Base-by-base conservation (phyloP, 2,329 filamentous ascomycete species). In the Pyricularia grisea region DNA sequence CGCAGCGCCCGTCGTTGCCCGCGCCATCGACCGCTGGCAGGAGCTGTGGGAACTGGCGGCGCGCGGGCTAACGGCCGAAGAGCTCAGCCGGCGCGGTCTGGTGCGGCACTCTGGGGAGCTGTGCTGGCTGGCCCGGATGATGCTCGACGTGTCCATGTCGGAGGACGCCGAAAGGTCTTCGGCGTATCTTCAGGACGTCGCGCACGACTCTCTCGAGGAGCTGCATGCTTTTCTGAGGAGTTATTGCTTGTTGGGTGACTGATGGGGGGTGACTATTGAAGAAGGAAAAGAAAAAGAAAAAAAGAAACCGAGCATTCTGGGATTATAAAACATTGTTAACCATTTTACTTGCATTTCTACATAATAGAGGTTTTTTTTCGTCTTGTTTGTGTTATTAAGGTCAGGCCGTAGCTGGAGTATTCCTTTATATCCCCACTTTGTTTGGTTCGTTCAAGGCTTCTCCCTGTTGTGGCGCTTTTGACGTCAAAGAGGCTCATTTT, bases 191-290 rank as follows among this genome's bases (percentile, higher is more conserved):
- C 60, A 36, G 20, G 67, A 60, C 2, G 67, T 68, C 20, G 67
- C 67, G 1, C 67, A 68, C 67, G 58, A 64, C 58, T 68, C 67
- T 11, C 67, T 68, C n/a, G 67, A 63, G 67, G 67, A 68, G 58
- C 58, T 68, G 6, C 67, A 68, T 25, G 30, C 27, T 1, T 68
- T 68, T 28, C 30, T 68, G 31, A 31, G 67, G 30, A 17, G 27
- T 1, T 67, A 67, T 27, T 67, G 55, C 3, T 12, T 27, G n/a
- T 17, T 63, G 23, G 60, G 9, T 33, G 31, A 33, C 9, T 33
- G 31, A 33, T 10, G 31, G 9, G 31, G 31, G 31, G 31, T 6
- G 31, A 10, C 9, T 5, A 10, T 33, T n/a, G n/a, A n/a, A n/a
- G n/a, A n/a, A n/a, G n/a, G n/a, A n/a, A n/a, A n/a, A n/a, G 31